Conservation (phyloP, 257 asterid genomes). For the Solanum bukasovii region DNA sequence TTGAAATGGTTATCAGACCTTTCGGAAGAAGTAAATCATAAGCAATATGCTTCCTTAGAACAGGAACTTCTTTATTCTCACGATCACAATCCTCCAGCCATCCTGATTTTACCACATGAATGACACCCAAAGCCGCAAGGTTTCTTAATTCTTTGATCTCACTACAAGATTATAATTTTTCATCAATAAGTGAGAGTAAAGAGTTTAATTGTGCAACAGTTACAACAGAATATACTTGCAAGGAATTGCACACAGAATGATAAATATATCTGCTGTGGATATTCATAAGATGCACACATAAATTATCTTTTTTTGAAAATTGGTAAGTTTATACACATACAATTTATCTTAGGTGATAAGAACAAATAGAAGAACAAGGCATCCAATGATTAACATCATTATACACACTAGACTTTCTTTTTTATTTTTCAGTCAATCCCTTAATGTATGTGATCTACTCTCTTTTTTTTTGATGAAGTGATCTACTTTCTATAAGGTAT, state of each 20-base stretch:
- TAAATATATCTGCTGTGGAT: not conserved
- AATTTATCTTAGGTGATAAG: not conserved
- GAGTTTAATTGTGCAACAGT: not conserved
- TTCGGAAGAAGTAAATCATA: constrained; percentile 79
- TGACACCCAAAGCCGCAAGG: constrained; percentile 73
- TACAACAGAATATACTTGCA: not conserved
- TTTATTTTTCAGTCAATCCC: not conserved
- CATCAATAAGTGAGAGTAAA: not conserved
- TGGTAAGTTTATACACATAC: not conserved
- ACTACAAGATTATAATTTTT: constrained; percentile 37
- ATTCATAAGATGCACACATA: not conserved
- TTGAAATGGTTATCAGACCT: constrained; percentile 32
- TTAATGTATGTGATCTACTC: not conserved
- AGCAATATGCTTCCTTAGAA: constrained; percentile 70
- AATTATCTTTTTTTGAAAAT: not conserved
- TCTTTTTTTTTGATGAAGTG: not conserved
- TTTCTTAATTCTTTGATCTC: constrained; percentile 74
- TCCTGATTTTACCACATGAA: constrained; percentile 51
- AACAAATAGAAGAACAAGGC: not conserved
- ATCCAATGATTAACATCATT: not conserved
- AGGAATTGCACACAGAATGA: not conserved
- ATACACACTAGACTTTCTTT: not conserved
- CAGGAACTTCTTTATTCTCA: constrained; percentile 70
- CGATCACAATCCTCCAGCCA: constrained; percentile 90
- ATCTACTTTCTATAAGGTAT: not conserved